Percentiles rank a stretch among this genome's conserved stretches.
Evolutionary conservation across 2,329 filamentous ascomycete species (phyloP).

Genomic region (Nigrospora osmanthi): DNA sequence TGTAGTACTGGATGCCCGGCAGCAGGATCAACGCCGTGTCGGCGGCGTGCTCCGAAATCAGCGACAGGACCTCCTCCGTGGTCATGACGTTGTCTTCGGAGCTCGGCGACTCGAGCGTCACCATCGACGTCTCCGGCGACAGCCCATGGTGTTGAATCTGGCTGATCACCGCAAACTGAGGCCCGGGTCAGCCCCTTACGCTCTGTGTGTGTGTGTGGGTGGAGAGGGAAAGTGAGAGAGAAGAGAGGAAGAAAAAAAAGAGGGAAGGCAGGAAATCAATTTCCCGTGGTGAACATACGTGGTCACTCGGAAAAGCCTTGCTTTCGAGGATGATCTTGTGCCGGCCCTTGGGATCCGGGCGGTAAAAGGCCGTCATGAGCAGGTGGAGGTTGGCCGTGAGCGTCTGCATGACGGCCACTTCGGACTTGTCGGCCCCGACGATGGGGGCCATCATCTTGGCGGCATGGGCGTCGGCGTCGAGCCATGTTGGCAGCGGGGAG

Average conservation of each 20-base stretch:
- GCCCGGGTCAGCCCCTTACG: no score
- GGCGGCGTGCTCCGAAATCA: constrained; percentile 59
- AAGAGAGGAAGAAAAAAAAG: not conserved
- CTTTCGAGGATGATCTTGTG: constrained; percentile 75
- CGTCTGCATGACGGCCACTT: constrained; percentile 75
- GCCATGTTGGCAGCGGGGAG: constrained; percentile 55
- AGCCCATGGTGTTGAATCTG: constrained; percentile 65
- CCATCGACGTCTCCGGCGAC: constrained; percentile 55
- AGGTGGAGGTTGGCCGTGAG: constrained; percentile 72
- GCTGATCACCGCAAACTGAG: constrained; percentile 67
- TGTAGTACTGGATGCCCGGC: constrained; percentile 75
- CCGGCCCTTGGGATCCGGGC: constrained; percentile 45
- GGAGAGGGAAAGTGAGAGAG: no score
- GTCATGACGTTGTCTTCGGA: constrained; percentile 44
- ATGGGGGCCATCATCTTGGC: constrained; percentile 60
- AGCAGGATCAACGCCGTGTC: constrained; percentile 65
- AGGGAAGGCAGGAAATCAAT: not conserved
- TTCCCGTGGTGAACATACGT: constrained; percentile 40
- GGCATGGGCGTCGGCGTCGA: constrained; percentile 63
- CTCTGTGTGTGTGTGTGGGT: no score
- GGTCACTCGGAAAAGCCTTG: constrained; percentile 76
- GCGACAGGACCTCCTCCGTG: constrained; percentile 58
- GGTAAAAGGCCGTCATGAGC: constrained; percentile 72
- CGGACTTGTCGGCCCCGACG: constrained; percentile 59
- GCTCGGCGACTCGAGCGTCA: constrained; percentile 54